phyloP scores from a whole-genome alignment of 139 green algal genomes.

The Penium margaritaceum region DNA sequence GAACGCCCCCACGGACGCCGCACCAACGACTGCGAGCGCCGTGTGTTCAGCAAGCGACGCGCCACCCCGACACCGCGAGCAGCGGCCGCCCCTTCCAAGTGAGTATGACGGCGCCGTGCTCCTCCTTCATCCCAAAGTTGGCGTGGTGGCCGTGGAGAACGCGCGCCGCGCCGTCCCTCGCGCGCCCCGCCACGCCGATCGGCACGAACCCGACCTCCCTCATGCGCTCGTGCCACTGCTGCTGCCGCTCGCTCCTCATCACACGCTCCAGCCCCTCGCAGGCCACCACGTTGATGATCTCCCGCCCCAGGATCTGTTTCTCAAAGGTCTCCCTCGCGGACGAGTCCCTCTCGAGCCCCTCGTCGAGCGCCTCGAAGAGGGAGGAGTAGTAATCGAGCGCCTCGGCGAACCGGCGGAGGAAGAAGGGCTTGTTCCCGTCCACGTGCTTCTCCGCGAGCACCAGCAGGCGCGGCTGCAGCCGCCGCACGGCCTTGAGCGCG shows the following conservation, averaged over 20 bases:
- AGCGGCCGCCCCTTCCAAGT: slow-evolving; percentile 7
- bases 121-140: background rate
- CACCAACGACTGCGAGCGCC: too few relatives aligned
- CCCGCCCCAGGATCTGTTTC: background rate
- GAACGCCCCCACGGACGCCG: too few relatives aligned
- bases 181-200: background rate
- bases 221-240: background rate
- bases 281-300: background rate
- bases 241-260: background rate
- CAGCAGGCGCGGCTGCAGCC: background rate
- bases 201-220: background rate
- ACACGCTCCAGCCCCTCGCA: background rate
- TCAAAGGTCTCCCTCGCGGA: background rate
- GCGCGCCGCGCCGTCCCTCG: background rate
- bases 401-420: slow-evolving; percentile 15
- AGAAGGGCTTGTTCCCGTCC: slow-evolving; percentile 20
- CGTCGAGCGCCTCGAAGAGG: slow-evolving; percentile 15
- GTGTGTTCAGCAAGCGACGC: slow-evolving; percentile 9
- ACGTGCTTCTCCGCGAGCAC: background rate
- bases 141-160: background rate
- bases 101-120: background rate
- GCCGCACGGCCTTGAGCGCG: background rate
- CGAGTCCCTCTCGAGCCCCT: background rate
- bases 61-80: slow-evolving; percentile 9
- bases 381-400: slow-evolving; percentile 3